phyloP scores from a whole-genome alignment of 106 monocot species.

The Platanthera zijinensis region DNA sequence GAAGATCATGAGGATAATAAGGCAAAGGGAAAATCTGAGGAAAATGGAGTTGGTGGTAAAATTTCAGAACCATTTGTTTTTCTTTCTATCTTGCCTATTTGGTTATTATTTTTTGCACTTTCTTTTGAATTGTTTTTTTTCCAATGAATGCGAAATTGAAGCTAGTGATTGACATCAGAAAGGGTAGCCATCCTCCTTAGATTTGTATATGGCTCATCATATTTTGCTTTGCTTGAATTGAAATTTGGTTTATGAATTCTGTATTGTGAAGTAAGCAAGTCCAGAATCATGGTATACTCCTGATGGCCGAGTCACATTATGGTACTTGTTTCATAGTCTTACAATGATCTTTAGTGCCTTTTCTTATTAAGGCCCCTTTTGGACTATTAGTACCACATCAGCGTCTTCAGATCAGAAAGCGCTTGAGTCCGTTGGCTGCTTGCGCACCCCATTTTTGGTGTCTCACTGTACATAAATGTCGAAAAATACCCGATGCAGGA shows the following conservation, averaged over 20 bases:
- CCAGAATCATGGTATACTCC: neutral
- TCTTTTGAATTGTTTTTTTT: neutral
- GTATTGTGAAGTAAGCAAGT: neutral
- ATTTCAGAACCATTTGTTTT: neutral
- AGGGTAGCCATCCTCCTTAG: neutral
- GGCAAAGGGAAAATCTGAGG: constrained; percentile 34
- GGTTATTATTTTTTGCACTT: neutral
- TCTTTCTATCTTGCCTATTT: neutral
- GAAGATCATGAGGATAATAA: constrained; percentile 44
- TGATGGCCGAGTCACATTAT: neutral
- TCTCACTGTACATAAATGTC: no score
- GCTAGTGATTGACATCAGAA: neutral
- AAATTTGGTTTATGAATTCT: neutral
- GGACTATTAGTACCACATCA: no score
- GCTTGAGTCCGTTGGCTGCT: no score
- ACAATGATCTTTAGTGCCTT: neutral
- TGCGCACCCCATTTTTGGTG: no score
- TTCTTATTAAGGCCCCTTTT: neutral
- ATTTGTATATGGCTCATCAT: neutral
- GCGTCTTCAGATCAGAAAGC: no score
- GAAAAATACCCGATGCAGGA: no score
- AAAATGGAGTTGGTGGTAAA: constrained; percentile 52
- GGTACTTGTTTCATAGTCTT: neutral
- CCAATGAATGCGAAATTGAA: neutral
- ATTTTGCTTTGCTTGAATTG: neutral